Percentiles rank a stretch among this genome's conserved stretches.
Conservation (phyloP, 1,139 yeast species). For the Yamadazyma buinensis region DNA sequence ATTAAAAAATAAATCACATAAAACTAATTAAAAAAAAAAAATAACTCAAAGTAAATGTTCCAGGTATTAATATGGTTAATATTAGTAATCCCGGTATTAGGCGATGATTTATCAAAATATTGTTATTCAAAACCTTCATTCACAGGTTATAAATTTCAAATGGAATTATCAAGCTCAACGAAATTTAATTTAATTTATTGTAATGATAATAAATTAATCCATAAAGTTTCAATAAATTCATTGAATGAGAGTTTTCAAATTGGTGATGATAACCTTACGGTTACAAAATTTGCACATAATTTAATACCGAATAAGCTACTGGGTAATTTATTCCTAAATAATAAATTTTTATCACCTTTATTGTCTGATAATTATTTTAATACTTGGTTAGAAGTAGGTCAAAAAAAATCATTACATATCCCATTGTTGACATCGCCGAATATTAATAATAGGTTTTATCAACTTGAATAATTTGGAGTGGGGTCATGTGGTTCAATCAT, state of each 20-base stretch:
- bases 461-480: no score
- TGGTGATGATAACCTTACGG: slow-evolving; percentile 8
- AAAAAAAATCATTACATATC: slow-evolving; percentile 21
- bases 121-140: slow-evolving; percentile 19
- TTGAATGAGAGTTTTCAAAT: slow-evolving; percentile 7
- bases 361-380: slow-evolving; percentile 21
- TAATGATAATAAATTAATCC: slow-evolving; percentile 26
- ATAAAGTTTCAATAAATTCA: slow-evolving; percentile 21
- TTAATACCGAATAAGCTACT: slow-evolving; percentile 12
- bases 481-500: no score
- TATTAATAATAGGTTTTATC: slow-evolving; percentile 20
- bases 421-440: slow-evolving; percentile 32
- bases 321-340: slow-evolving; percentile 10
- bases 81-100: no score
- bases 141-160: slow-evolving; percentile 32
- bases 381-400: slow-evolving; percentile 28
- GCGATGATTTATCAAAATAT: slow-evolving; percentile 11
- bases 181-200: slow-evolving; percentile 22
- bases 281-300: slow-evolving; percentile 9
- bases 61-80: no score
- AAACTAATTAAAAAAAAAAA: no score
- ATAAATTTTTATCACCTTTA: slow-evolving; percentile 20
- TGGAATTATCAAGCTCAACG: slow-evolving; percentile 20
- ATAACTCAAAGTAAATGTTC: no score
- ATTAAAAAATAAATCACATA: no score